Conservation (phyloP, 257 asterid genomes). For the Capsicum rhomboideum region DNA sequence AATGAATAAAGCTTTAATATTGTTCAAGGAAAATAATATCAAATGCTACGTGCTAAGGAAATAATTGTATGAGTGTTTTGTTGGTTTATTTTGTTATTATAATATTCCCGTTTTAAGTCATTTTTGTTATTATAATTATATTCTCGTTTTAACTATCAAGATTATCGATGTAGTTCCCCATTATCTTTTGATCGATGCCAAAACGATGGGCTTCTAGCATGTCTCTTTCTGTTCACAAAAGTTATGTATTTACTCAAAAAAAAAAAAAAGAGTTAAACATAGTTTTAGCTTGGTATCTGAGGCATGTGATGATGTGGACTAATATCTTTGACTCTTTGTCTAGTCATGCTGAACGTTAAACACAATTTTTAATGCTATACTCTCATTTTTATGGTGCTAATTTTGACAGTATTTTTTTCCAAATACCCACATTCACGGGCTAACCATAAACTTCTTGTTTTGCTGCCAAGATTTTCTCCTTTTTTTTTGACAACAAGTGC, state of each 20-base stretch:
- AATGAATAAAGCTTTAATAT: not conserved
- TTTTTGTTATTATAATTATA: too few species aligned
- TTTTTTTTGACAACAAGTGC: not conserved
- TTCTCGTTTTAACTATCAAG: too few species aligned
- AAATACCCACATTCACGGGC: not conserved
- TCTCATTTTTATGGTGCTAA: not conserved
- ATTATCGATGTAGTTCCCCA: not conserved
- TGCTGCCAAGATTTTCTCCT: not conserved
- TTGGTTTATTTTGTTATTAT: not conserved
- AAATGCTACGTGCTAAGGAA: not conserved
- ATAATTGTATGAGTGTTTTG: not conserved
- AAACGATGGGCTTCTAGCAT: not conserved
- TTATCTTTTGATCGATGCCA: not conserved
- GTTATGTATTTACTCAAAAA: not conserved
- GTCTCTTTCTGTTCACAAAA: not conserved
- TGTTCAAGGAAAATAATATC: not conserved
- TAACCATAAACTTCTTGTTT: not conserved
- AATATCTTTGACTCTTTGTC: too few species aligned
- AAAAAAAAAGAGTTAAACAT: not conserved
- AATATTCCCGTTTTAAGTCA: not conserved
- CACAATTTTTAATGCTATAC: not conserved
- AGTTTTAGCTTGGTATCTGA: not conserved
- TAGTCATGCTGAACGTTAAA: not conserved
- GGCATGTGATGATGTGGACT: too few species aligned
- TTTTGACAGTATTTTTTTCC: not conserved